Percentiles rank a stretch among this genome's conserved stretches.
phyloP scores from a whole-genome alignment of 441 rosid genomes.

The Gossypium armourianum region DNA sequence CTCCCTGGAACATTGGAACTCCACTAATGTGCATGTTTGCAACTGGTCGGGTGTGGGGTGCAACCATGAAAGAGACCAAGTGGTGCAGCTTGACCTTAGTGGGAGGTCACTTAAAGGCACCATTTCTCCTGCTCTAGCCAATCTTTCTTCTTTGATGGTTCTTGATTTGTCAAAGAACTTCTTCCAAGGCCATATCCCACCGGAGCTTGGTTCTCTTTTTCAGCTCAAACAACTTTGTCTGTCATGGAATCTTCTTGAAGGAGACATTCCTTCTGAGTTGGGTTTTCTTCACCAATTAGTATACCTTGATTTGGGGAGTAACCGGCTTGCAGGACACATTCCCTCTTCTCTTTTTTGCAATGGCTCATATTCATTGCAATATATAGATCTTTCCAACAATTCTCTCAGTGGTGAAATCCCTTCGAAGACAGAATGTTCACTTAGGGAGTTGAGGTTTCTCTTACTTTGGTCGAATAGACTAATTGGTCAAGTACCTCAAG shows the following conservation, averaged over 20 bases:
- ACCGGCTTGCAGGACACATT: slow-evolving; percentile 42
- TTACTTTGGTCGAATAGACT: slow-evolving; percentile 70
- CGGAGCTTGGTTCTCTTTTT: slow-evolving; percentile 41
- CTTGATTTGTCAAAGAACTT: slow-evolving; percentile 69
- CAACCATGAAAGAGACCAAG: slow-evolving; percentile 32
- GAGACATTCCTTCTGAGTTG: slow-evolving; percentile 45
- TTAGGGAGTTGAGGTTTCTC: slow-evolving; percentile 45
- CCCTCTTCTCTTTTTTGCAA: slow-evolving; percentile 58
- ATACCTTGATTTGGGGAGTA: slow-evolving; percentile 53
- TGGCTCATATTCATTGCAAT: slow-evolving; percentile 40
- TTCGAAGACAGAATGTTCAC: slow-evolving; percentile 36
- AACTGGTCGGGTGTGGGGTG: slow-evolving; percentile 63
- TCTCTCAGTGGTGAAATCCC: slow-evolving; percentile 53
- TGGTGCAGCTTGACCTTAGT: slow-evolving; percentile 46
- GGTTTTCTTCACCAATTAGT: slow-evolving; percentile 37
- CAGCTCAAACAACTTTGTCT: slow-evolving; percentile 46
- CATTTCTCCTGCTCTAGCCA: slow-evolving; percentile 51
- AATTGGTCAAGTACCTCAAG: slow-evolving; percentile 42
- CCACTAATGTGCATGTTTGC: slow-evolving; percentile 41
- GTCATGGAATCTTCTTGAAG: slow-evolving; percentile 57
- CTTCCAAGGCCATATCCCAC: slow-evolving; percentile 51
- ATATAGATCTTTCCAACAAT: slow-evolving; percentile 69
- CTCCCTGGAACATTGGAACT: slow-evolving; percentile 41
- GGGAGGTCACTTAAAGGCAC: slow-evolving; percentile 46
- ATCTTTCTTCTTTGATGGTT: slow-evolving; percentile 47